A percentile compares a stretch with the other conserved stretches of the same genome.
phyloP scores from a whole-genome alignment of 352 stramenopile genomes.

The Pythium myriotylum region DNA sequence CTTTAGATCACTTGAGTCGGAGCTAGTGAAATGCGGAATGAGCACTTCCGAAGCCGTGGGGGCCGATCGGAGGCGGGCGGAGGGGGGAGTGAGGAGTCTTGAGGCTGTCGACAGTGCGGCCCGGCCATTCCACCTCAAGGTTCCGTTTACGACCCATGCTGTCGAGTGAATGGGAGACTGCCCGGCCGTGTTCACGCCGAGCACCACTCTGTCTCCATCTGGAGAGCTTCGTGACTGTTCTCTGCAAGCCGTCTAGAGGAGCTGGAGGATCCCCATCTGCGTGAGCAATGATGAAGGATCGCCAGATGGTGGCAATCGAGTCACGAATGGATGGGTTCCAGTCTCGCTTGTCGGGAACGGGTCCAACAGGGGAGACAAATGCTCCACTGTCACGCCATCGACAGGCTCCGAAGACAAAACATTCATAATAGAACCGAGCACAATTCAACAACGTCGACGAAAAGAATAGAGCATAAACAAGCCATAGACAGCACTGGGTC shows the following conservation, averaged over 20 bases:
- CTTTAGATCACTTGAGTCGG: conserved; percentile 29
- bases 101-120: no score
- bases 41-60: background rate
- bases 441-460: background rate
- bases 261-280: no score
- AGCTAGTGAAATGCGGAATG: conserved; percentile 31
- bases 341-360: no score
- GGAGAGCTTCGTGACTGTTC: no score
- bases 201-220: no score
- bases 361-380: no score
- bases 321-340: background rate
- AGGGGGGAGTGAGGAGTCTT: background rate
- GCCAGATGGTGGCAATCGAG: background rate
- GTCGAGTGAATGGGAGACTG: no score
- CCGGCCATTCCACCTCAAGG: no score
- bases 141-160: no score
- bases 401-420: no score
- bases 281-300: conserved; percentile 1
- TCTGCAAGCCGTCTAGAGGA: no score
- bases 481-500: background rate
- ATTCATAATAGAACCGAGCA: background rate
- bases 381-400: background rate
- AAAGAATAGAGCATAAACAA: background rate
- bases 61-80: background rate
- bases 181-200: no score